Evolutionary conservation across 108 stramenopile species (phyloP).

Genomic region (Skeletonema marinoi): DNA sequence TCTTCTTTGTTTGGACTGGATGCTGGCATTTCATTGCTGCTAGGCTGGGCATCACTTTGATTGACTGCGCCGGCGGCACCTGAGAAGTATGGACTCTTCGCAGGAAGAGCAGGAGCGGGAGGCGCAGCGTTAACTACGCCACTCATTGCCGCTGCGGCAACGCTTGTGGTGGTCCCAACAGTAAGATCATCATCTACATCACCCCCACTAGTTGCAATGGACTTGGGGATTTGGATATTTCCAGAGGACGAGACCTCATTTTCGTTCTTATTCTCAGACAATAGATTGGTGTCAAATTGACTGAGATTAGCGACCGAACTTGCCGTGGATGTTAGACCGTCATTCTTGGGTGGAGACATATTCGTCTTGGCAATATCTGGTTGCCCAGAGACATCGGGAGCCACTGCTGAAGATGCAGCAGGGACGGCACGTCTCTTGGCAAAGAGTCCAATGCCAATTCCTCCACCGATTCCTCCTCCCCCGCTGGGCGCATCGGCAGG

Average conservation of each 20-base stretch:
- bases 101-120: too few relatives aligned
- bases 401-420: background rate
- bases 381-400: background rate
- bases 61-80: background rate
- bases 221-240: slow-evolving; percentile 4
- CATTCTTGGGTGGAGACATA: background rate
- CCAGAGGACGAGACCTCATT: background rate
- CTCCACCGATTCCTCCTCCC: background rate
- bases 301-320: slow-evolving; percentile 16
- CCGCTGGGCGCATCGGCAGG: background rate
- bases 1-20: slow-evolving; percentile 4
- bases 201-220: slow-evolving; percentile 11
- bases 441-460: slow-evolving; percentile 23
- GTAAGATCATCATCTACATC: slow-evolving; percentile 30
- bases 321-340: background rate
- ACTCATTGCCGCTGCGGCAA: background rate
- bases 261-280: slow-evolving; percentile 14
- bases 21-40: background rate
- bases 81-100: slow-evolving; percentile 2
- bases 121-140: background rate
- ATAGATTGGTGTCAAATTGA: slow-evolving; percentile 9
- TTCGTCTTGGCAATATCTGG: background rate
- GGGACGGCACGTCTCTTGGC: slow-evolving; percentile 3
- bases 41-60: background rate
- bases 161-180: slow-evolving; percentile 5